Evolutionary conservation across 2,329 filamentous ascomycete species (phyloP).

Genomic region (Madurella fahalii): DNA sequence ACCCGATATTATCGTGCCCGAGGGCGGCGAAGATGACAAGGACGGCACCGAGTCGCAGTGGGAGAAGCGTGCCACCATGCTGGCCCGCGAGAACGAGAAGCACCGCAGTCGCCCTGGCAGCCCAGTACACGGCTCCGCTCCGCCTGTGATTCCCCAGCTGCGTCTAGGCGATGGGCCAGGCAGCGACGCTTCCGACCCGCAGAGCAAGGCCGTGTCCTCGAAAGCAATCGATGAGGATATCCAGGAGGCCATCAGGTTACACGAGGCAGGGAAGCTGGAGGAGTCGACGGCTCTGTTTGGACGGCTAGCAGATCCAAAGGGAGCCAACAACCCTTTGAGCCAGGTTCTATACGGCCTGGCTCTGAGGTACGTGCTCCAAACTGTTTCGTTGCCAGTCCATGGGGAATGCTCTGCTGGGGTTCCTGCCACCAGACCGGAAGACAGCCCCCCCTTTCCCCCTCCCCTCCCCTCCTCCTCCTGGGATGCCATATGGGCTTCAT

Average conservation of each 20-base stretch:
- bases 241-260: constrained; percentile 90
- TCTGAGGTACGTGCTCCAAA: constrained; percentile 57
- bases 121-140: constrained; percentile 30
- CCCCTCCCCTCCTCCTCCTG: too few species aligned
- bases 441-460: too few species aligned
- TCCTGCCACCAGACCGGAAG: background rate
- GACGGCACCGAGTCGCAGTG: constrained; percentile 66
- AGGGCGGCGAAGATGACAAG: constrained; percentile 43
- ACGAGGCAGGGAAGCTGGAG: constrained; percentile 77
- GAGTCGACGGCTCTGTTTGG: constrained; percentile 83
- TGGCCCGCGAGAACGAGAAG: constrained; percentile 62
- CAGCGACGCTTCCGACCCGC: constrained; percentile 20
- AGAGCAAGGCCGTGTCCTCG: constrained; percentile 40
- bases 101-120: constrained; percentile 41
- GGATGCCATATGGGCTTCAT: constrained; percentile 2
- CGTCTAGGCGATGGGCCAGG: constrained; percentile 27
- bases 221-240: constrained; percentile 66
- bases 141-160: constrained; percentile 29
- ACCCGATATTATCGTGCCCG: constrained; percentile 61
- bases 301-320: constrained; percentile 73
- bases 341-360: constrained; percentile 95
- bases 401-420: background rate
- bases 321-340: constrained; percentile 86
- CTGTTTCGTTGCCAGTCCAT: background rate
- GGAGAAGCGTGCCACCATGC: constrained; percentile 89